phyloP scores from a whole-genome alignment of 2,329 filamentous ascomycete species.

The Fusarium humuli region DNA sequence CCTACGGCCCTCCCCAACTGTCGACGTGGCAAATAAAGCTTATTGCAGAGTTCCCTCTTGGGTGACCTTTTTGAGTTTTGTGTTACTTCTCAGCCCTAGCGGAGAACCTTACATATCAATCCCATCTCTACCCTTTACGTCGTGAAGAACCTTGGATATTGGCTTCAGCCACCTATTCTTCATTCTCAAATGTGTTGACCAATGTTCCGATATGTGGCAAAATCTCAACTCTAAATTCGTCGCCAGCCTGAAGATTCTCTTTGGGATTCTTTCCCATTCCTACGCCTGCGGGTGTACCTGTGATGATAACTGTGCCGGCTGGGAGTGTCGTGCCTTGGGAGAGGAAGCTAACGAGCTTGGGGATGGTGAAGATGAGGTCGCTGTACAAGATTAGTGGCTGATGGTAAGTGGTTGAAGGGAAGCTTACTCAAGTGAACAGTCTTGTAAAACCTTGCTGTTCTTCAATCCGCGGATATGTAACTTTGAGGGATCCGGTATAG shows the following conservation, averaged over 20 bases:
- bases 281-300: constrained; percentile 58
- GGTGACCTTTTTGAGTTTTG: too few species aligned
- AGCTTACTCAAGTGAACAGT: constrained; percentile 1
- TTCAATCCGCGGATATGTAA: not conserved
- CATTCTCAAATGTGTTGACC: constrained; percentile 46
- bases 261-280: constrained; percentile 54
- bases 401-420: too few species aligned
- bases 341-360: constrained; percentile 56
- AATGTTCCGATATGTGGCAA: constrained; percentile 57
- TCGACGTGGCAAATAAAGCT: too few species aligned
- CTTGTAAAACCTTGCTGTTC: constrained; percentile 3
- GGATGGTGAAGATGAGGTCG: constrained; percentile 66
- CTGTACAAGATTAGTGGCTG: constrained; percentile 43
- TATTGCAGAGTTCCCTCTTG: too few species aligned
- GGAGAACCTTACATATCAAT: too few species aligned
- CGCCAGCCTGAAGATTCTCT: constrained; percentile 53
- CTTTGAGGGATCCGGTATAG: constrained; percentile 1
- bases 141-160: not conserved
- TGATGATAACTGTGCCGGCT: constrained; percentile 57
- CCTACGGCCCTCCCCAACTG: too few species aligned
- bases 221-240: constrained; percentile 59
- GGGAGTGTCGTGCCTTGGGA: constrained; percentile 58
- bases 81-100: too few species aligned
- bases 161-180: not conserved
- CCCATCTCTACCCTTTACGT: too few species aligned